Base-by-base conservation (phyloP, 306 rosid species). In the Cicer pinnatifidum region DNA sequence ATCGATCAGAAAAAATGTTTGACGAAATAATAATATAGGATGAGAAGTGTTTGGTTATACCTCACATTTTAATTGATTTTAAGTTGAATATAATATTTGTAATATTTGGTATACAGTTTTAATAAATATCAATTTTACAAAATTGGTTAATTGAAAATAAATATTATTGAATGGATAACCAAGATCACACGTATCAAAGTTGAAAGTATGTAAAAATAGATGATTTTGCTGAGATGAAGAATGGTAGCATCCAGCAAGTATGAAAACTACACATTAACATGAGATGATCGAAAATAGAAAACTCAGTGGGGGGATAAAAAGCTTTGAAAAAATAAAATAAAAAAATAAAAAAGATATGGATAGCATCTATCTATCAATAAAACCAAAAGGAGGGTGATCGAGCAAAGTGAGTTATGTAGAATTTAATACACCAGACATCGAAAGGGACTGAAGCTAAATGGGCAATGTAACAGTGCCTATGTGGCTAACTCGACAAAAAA, bases 351-450 rank as follows among this genome's bases (percentile, higher is more conserved):
- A 75, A 67, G 43, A 56, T n/a, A 57, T 44, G 19, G 45, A 71
- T 40, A 66, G 37, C 75, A n/a, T n/a, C n/a, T n/a, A 77, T 71
- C 61, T 33, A 78, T 69, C 80, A 79, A 79, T 62, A 82, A 80
- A 70, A 54, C 51, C 51, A 70, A 78, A 82, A 63, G 84, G 35
- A 82, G 70, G 28, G 37, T 58, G 80, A 23, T 37, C 33, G 80
- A 67, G 79, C 82, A 78, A 83, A 81, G 75, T 40, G 64, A 78
- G 77, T 78, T 56, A 81, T 75, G 76, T 72, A 69, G 87, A 78
- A 87, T 85, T 85, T 82, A 83, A 75, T 81, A 37, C 89, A 69
- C 66, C 85, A 77, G 89, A 83, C 88, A 85, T 70, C 81, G 91
- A 85, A 85, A 88, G 82, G 72, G 89, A 88, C 88, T 11, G 43